Base-by-base conservation (phyloP, 106 monocot genomes). In the Iris macrosiphon region DNA sequence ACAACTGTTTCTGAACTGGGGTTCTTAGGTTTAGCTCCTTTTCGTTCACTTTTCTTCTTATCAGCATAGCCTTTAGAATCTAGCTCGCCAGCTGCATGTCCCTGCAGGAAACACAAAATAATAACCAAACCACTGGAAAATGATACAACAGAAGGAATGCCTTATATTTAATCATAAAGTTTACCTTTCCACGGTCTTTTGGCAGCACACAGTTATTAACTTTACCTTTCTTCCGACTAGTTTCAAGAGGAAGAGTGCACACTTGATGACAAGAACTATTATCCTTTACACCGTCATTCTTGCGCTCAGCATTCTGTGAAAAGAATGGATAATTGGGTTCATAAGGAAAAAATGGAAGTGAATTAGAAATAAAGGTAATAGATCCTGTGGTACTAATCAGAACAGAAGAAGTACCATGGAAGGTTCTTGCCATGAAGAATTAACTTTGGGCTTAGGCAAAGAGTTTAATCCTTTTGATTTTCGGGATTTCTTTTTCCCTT, bases 401-500 rank as follows among this genome's bases (percentile, higher is more conserved):
- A 66, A 49, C 0, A 24, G 19, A 39, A 23, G 13, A 15, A 40
- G 31, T 68, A 73, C 79, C 63, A 24, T 20, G n/a, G 26, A 59
- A 40, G 17, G 9, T 41, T 63, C 38, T 14, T 35, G 26, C 4
- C 23, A 15, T 23, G n/a, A 22, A 70, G 43, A 22, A 55, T 42
- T 37, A 67, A 76, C 49, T 54, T 52, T 72, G 27, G 71, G 53
- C n/a, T 84, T 88, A 57, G 54, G 31, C 40, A 21, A 40, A 55
- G 76, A 21, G 50, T 56, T 73, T 38, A 32, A 37, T 45, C 68
- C 57, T 59, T 71, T 78, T 33, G 68, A 67, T 49, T 53, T 84
- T 31, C 53, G 63, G 6, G 25, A 51, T 46, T 78, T 84, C 15
- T 72, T 75, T 49, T 88, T 93, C 31, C 77, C 72, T 63, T 71